phyloP scores from a whole-genome alignment of 2,329 filamentous ascomycete species.

The Teratosphaeriaceae sp. region DNA sequence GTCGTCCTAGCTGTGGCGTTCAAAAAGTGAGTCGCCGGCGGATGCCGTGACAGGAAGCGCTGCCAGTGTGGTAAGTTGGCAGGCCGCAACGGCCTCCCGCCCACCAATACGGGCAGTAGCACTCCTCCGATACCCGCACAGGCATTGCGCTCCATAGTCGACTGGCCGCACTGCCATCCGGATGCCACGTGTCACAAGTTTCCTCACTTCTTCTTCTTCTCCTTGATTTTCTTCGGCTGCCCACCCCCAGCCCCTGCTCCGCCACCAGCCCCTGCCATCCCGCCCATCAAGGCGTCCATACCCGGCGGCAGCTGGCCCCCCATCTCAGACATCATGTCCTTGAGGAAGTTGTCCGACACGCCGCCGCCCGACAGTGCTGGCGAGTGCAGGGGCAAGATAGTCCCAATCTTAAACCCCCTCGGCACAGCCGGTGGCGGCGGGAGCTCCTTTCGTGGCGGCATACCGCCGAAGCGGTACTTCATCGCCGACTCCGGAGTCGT shows the following conservation, averaged over 20 bases:
- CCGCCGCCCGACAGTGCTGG: conserved; percentile 88
- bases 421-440: conserved; percentile 54
- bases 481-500: conserved; percentile 67
- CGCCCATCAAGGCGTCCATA: conserved; percentile 25
- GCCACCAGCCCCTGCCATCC: conserved; percentile 24
- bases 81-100: no score
- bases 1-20: no score
- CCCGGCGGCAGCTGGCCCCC: conserved; percentile 26
- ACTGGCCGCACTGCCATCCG: neutral
- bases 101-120: no score
- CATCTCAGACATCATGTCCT: conserved; percentile 98
- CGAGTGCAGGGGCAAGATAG: conserved; percentile 78
- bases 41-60: no score
- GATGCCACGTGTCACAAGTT: no score
- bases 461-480: conserved; percentile 64
- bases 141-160: neutral
- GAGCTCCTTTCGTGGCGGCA: conserved; percentile 58
- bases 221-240: conserved; percentile 8
- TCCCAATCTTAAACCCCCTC: conserved; percentile 83
- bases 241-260: conserved; percentile 15
- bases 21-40: no score
- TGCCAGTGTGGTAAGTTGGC: no score
- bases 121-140: no score
- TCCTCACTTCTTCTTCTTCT: conserved; percentile 6
- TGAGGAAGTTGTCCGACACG: conserved; percentile 87